Evolutionary conservation across 371 early-diverging fungal species (phyloP), one percentile per base, ranked within the genome.

Genomic region (Mortierella polycephala): DNA sequence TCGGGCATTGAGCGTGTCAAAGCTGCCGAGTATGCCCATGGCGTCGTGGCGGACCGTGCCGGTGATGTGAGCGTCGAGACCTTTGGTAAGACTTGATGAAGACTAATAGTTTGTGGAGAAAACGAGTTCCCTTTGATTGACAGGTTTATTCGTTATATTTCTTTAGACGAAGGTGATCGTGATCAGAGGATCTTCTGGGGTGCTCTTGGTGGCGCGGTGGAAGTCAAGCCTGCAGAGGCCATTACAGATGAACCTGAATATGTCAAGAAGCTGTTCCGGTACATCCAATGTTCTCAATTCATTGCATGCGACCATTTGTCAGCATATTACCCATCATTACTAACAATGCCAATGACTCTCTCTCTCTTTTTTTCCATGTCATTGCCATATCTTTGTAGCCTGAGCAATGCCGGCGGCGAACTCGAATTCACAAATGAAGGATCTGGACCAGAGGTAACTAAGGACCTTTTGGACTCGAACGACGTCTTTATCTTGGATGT

Each of bases 401-500:
- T 85, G 53, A 77, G 83, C 37, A 72, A 88, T 57, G 71, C 69
- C 18, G 54, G 69, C 21, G 88, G 87, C 16, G 45, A 57, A 42
- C 51, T 86, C 39, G 47, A 59, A 45, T 84, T 86, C 75, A 85
- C 74, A 39, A 39, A 49, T 16, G 69, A 73, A 60, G 88, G 86
- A 20, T 83, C 88, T 11, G 86, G 93, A 50, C 82, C 87, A 18
- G 90, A 95, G 82, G 92, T 94, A 7, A 83, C 84, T n/a, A 67
- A 83, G 45, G 84, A 74, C 13, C 85, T 90, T 42, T 69, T 95
- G 61, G 90, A 91, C 74, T 83, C 87, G 37, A 90, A 89, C 13
- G 94, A 93, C 62, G 93, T 93, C 44, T 95, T 94, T 75, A 85
- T 95, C 9, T 76, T 92, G 41, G 94, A 95, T 75, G 82, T 85